These are phyloP conservation scores for Alternaria gansuensis DNA, from an alignment of 2,329 filamentous ascomycete genomes.

Conservation along the genomic window DNA sequence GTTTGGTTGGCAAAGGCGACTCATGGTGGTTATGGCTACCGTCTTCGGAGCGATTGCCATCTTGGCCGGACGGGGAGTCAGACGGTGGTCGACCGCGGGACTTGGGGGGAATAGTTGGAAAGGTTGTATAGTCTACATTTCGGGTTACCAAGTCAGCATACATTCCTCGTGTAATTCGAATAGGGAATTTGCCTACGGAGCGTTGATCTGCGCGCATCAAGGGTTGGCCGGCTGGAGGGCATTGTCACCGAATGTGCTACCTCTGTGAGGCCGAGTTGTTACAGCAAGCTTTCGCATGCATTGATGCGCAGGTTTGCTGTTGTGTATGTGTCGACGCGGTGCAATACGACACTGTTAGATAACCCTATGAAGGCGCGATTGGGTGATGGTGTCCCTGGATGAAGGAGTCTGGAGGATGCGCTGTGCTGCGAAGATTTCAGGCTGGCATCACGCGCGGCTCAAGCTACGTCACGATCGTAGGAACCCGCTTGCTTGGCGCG, in stretches of 20 bases:
- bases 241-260: slow-evolving; percentile 36
- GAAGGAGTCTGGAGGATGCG: slow-evolving; percentile 6
- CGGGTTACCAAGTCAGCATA: not conserved
- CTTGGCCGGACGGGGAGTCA: slow-evolving; percentile 37
- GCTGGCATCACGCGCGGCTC: slow-evolving; percentile 14
- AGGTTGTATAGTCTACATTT: slow-evolving; percentile 73
- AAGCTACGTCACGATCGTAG: slow-evolving; percentile 16
- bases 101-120: slow-evolving; percentile 77
- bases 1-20: slow-evolving; percentile 81
- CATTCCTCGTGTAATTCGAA: not conserved
- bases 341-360: not conserved
- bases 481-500: slow-evolving; percentile 19
- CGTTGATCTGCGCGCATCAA: slow-evolving; percentile 59
- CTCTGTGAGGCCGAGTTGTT: slow-evolving; percentile 30
- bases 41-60: slow-evolving; percentile 47
- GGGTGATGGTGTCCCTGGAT: slow-evolving; percentile 1
- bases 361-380: not conserved
- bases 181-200: slow-evolving; percentile 52
- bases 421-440: slow-evolving; percentile 16
- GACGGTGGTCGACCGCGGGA: slow-evolving; percentile 65
- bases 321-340: not conserved
- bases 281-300: slow-evolving; percentile 23
- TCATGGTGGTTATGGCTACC: slow-evolving; percentile 56
- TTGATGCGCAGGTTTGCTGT: slow-evolving; percentile 9
- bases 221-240: slow-evolving; percentile 46